Evolutionary conservation across 2,329 filamentous ascomycete species (phyloP), one percentile per base, ranked within the genome.

Genomic region (Fusarium xyrophilum): DNA sequence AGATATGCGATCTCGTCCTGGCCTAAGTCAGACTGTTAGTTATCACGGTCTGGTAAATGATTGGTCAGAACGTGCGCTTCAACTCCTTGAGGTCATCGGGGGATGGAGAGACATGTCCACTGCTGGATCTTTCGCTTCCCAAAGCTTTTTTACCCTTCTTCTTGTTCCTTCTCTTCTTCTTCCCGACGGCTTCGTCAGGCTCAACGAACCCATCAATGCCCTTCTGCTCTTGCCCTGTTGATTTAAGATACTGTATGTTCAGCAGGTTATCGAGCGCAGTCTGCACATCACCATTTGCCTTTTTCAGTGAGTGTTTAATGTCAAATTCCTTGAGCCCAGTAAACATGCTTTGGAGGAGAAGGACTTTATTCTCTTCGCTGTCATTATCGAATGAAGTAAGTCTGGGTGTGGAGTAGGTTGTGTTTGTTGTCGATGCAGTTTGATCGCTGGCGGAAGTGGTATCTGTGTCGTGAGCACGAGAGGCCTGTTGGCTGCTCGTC

Each of bases 191-290:
- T 19, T 83, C 79, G 19, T 88, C 84, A 0, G 84, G 84, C 39
- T 87, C 84, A 25, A 87, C 88, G 75, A 97, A 97, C 0, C 87
- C 93, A 60, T 97, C 93, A n/a, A 97, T 83, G 1, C 93, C 92
- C 75, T 91, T 95, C 3, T 84, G 81, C 3, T 85, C 82, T 56
- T 87, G 82, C 1, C 86, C 86, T 2, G 83, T 85, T 59, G 93
- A 88, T 60, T 93, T 88, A 7, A 97, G 88, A 74, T 90, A 93
- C 23, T 91, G 88, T 17, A 93, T 84, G 69, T 91, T 96, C 33
- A 97, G 84, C 15, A 98, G 82, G 61, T 93, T 89, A 72, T 97
- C 93, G 65, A 96, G 89, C 3, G 93, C 88, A 17, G 84, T 83
- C 60, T 89, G 86, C 39, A 92, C 86, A 68, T 93, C 87, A 1